Evolutionary conservation across 345 rosid species (phyloP).

Genomic region (Gossypioides kirkii): DNA sequence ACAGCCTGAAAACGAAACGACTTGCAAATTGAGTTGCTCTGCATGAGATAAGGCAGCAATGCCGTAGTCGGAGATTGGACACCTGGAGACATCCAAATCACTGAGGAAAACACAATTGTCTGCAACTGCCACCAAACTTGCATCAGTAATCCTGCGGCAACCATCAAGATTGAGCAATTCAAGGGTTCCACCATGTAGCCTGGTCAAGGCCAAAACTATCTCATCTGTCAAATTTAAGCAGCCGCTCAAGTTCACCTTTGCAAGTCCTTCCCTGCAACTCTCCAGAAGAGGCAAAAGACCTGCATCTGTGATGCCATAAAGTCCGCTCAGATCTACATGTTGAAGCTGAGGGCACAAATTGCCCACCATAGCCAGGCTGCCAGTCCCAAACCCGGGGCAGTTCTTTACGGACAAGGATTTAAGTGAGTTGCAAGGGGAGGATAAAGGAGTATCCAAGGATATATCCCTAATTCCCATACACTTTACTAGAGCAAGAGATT

Average conservation of each 20-base stretch:
- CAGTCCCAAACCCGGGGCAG: constrained; percentile 66
- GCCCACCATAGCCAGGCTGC: constrained; percentile 47
- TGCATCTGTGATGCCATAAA: constrained; percentile 49
- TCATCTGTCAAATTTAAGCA: constrained; percentile 58
- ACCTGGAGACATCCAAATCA: constrained; percentile 58
- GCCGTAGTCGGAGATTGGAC: constrained; percentile 50
- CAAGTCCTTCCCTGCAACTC: constrained; percentile 46
- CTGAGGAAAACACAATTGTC: constrained; percentile 45
- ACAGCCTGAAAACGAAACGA: constrained; percentile 56
- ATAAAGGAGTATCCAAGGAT: constrained; percentile 14
- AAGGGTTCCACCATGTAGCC: constrained; percentile 53
- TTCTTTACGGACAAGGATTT: constrained; percentile 41
- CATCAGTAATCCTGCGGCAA: constrained; percentile 62
- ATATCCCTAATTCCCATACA: constrained; percentile 60
- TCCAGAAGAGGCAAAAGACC: constrained; percentile 52
- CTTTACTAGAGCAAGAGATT: constrained; percentile 44
- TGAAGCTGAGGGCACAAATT: constrained; percentile 66
- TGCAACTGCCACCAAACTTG: constrained; percentile 52
- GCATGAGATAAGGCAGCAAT: constrained; percentile 41
- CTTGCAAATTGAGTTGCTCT: constrained; percentile 41
- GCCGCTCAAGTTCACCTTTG: constrained; percentile 51
- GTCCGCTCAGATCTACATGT: constrained; percentile 49
- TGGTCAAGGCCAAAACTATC: constrained; percentile 37
- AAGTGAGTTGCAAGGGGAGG: constrained; percentile 42
- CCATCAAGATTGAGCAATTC: constrained; percentile 56